Conservation (phyloP, 805 yeast species). For the Candida golubevii region DNA sequence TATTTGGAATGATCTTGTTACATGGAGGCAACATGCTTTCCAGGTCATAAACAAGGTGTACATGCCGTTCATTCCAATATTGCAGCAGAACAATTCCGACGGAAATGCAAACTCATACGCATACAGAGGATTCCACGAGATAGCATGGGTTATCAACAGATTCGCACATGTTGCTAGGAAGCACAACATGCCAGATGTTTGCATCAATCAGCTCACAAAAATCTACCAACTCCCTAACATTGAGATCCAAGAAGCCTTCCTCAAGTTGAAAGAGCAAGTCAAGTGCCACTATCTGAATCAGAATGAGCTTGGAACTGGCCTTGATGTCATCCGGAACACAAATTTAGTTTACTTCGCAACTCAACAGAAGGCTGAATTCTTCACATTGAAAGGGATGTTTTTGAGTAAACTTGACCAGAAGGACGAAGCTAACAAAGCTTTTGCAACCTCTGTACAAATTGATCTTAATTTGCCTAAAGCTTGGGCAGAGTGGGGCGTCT, state of each 20-base stretch:
- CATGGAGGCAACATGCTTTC: conserved; percentile 99
- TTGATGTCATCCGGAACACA: conserved; percentile 95
- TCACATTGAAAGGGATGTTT: conserved; percentile 97
- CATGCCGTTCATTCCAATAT: conserved; percentile 82
- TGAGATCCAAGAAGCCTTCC: conserved; percentile 96
- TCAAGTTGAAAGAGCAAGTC: conserved; percentile 94
- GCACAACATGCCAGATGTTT: conserved; percentile 95
- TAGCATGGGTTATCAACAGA: conserved; percentile 97
- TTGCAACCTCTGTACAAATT: conserved; percentile 95
- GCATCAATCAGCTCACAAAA: conserved; percentile 86
- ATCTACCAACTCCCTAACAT: conserved; percentile 95
- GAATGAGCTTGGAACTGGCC: conserved; percentile 86
- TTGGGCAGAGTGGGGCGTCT: conserved; percentile 99
- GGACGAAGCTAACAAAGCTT: conserved; percentile 96
- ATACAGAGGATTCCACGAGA: conserved; percentile 96
- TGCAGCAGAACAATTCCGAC: conserved; percentile 64
- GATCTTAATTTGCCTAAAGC: conserved; percentile 94
- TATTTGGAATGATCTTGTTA: conserved; percentile 94
- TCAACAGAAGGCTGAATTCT: conserved; percentile 96
- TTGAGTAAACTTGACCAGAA: conserved; percentile 83
- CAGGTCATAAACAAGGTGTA: conserved; percentile 92
- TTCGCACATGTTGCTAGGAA: conserved; percentile 98
- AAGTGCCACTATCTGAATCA: conserved; percentile 94
- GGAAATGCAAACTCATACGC: conserved; percentile 87
- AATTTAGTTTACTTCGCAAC: conserved; percentile 94